A percentile compares a stretch with the other conserved stretches of the same genome.
These are phyloP conservation scores for Aspergillus haitiensis DNA, from an alignment of 495 filamentous ascomycete genomes.

Conservation along the genomic window DNA sequence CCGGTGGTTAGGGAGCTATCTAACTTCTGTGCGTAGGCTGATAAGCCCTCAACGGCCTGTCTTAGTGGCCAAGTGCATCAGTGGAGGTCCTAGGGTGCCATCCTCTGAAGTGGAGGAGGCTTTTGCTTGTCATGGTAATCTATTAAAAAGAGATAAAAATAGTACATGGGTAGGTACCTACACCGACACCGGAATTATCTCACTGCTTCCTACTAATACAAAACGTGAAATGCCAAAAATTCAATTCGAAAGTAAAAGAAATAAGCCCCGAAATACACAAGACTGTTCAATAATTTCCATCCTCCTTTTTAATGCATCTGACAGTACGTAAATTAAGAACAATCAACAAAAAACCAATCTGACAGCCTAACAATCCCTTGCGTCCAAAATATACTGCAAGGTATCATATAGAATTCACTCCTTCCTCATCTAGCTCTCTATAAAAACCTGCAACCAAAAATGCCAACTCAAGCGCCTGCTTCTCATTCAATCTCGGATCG, in stretches of 20 bases:
- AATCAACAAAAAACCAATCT: not conserved
- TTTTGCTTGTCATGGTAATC: too few relatives aligned
- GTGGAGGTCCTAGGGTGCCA: too few relatives aligned
- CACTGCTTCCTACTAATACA: too few relatives aligned
- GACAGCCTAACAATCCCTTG: not conserved
- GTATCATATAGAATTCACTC: constrained; percentile 20
- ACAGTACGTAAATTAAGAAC: not conserved
- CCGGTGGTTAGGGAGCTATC: too few relatives aligned
- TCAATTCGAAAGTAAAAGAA: not conserved
- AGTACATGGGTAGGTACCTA: too few relatives aligned
- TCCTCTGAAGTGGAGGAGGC: too few relatives aligned
- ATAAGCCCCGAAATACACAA: not conserved
- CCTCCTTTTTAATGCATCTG: not conserved
- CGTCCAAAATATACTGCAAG: not conserved
- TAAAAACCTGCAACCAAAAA: constrained; percentile 91
- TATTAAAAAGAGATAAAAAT: too few relatives aligned
- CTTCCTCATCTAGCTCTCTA: constrained; percentile 45
- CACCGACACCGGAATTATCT: too few relatives aligned
- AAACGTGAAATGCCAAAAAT: not conserved
- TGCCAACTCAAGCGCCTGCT: constrained; percentile 92
- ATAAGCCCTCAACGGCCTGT: too few relatives aligned
- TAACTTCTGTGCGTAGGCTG: too few relatives aligned
- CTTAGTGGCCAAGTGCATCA: too few relatives aligned
- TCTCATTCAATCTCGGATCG: constrained; percentile 93
- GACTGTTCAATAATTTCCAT: not conserved